phyloP scores from a whole-genome alignment of 1,139 yeast genomes.

The Geotrichum phurueaensis region DNA sequence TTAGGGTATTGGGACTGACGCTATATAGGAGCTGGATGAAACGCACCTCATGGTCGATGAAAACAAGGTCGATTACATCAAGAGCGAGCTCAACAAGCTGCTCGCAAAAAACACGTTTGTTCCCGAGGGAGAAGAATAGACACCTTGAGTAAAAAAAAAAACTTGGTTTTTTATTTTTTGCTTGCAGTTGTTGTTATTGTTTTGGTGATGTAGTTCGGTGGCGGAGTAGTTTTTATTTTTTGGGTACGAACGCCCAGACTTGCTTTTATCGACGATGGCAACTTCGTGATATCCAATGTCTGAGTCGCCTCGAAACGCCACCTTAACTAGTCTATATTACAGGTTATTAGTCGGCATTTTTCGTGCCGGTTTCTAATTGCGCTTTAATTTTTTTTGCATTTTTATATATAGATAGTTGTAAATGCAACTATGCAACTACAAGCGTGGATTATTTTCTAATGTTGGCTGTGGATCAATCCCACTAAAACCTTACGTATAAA shows the following conservation, averaged over 20 bases:
- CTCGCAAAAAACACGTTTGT: slow-evolving; percentile 79
- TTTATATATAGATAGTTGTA: background rate
- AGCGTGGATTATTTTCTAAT: background rate
- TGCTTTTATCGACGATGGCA: background rate
- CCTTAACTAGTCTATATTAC: background rate
- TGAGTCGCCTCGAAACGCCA: background rate
- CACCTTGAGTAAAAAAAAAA: background rate
- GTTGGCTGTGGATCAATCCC: background rate
- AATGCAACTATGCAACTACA: background rate
- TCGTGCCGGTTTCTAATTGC: background rate
- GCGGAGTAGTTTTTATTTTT: background rate
- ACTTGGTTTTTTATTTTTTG: background rate
- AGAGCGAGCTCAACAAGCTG: slow-evolving; percentile 65
- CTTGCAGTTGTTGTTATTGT: background rate
- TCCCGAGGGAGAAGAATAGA: slow-evolving; percentile 61
- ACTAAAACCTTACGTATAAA: background rate
- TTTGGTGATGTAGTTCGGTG: background rate
- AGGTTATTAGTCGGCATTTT: background rate
- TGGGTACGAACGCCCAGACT: background rate
- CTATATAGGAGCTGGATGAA: slow-evolving; percentile 69
- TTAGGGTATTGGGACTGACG: background rate
- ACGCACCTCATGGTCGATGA: slow-evolving; percentile 80
- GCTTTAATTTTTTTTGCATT: too few species aligned
- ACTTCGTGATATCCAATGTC: background rate
- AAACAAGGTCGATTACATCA: slow-evolving; percentile 66